A percentile compares a stretch with the other conserved stretches of the same genome.
These are phyloP conservation scores for Orobanche coerulescens DNA, from an alignment of 257 asterid genomes.

Conservation along the genomic window DNA sequence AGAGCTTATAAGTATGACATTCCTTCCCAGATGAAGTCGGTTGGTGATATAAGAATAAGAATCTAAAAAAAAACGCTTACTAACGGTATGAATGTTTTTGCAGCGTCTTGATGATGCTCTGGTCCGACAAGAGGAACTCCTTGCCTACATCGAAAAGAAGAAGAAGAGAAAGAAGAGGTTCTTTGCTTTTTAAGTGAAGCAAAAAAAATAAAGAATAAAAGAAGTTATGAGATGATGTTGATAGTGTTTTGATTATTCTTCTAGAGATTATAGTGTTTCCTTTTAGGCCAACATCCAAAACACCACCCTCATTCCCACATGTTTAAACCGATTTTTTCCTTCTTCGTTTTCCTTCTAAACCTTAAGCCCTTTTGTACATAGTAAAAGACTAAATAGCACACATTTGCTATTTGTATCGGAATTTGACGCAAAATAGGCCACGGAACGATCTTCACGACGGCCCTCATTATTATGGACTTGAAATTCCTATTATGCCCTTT, in stretches of 20 bases:
- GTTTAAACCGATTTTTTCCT: constrained; percentile 7
- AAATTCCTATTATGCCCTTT: no score
- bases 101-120: constrained; percentile 70
- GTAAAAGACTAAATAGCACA: constrained; percentile 16
- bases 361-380: constrained; percentile 21
- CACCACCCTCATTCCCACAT: constrained; percentile 14
- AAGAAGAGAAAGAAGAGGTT: constrained; percentile 65
- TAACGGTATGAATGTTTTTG: background rate
- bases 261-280: constrained; percentile 18
- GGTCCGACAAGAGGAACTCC: constrained; percentile 52
- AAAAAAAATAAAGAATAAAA: no score
- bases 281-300: background rate
- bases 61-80: background rate
- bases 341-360: constrained; percentile 2
- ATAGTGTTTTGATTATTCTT: constrained; percentile 16
- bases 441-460: constrained; percentile 5
- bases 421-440: constrained; percentile 16
- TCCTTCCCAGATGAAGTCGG: no score
- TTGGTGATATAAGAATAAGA: no score
- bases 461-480: constrained; percentile 8
- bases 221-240: constrained; percentile 3
- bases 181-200: constrained; percentile 41
- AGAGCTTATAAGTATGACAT: no score
- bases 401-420: constrained; percentile 26
- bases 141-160: constrained; percentile 62